A percentile compares a stretch with the other conserved stretches of the same genome.
Evolutionary conservation across 1,284 basidiomycete species (phyloP).

Genomic region (Ustilago xerochloae): DNA sequence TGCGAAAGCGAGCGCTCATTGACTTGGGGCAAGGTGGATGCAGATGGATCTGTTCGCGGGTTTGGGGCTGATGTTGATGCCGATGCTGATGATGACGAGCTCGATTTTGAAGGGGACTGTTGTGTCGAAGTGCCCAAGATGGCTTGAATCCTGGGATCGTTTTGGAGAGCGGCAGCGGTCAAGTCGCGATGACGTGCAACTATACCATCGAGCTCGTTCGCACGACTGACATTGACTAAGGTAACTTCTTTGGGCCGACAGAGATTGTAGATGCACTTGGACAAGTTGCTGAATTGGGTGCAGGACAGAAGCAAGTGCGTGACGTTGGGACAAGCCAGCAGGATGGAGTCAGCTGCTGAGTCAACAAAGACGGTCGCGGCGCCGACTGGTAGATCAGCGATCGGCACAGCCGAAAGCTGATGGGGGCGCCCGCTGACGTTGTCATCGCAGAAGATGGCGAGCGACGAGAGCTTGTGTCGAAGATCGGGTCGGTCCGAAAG

Average conservation of each 20-base stretch:
- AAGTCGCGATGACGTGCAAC: conserved; percentile 39
- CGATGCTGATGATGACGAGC: not conserved
- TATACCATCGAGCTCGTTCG: conserved; percentile 27
- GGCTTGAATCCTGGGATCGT: conserved; percentile 31
- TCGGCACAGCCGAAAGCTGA: not conserved
- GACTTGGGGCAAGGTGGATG: not conserved
- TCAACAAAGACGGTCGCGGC: not conserved
- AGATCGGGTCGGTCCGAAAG: conserved; percentile 5
- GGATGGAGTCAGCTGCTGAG: conserved; percentile 18
- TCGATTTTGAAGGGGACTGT: not conserved
- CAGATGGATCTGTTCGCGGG: not conserved
- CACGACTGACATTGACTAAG: conserved; percentile 21
- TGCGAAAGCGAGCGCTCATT: conserved; percentile 29
- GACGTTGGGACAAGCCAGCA: conserved; percentile 24
- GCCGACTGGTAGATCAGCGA: not conserved
- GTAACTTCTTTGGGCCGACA: conserved; percentile 21
- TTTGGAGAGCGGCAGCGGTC: conserved; percentile 26
- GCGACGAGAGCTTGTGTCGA: conserved; percentile 12
- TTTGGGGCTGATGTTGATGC: not conserved
- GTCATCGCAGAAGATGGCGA: conserved; percentile 4
- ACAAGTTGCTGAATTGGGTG: conserved; percentile 5
- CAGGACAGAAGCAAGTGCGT: conserved; percentile 39
- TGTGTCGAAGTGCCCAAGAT: conserved; percentile 5
- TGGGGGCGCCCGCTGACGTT: not conserved
- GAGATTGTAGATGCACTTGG: conserved; percentile 14